Base-by-base conservation (phyloP, 2,329 filamentous ascomycete genomes). In the Westerdykella ornata region DNA sequence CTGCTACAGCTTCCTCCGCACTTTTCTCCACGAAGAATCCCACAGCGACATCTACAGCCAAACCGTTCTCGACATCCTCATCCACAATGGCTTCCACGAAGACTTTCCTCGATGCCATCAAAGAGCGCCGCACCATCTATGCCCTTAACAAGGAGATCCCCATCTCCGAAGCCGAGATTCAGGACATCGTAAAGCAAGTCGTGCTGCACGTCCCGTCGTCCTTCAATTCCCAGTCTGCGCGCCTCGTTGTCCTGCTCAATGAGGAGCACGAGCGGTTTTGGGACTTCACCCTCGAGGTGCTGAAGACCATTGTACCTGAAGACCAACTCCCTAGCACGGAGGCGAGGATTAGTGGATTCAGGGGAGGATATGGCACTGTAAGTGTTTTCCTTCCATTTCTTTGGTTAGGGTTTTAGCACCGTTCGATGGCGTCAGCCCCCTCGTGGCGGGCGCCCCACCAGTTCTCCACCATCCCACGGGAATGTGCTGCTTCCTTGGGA, bases 171-270 rank as follows among this genome's bases (percentile, higher is more conserved):
- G 65, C 69, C 41, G 73, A 76, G 57, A 72, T 89, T 66, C 69
- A 77, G 57, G 77, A 84, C 56, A 78, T 89, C 60, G 75, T 70
- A 43, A 63, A 70, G 39, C 58, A 71, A 43, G 73, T 80, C 41
- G 72, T 92, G 52, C 72, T 79, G 45, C 74, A 88, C 65, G 75
- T 83, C 1, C 89, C 89, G 32, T 84, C 79, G 39, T 81, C 82
- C 50, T 96, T 95, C 82, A 95, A 96, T 80, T 85, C 81, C 32
- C 89, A 95, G 73, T 81, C 81, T 53, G 84, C 85, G 52, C 82
- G 89, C 45, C 70, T 84, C 44, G 77, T 94, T 36, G 77, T 95
- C 38, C 78, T 96, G 41, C 75, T 92, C 59, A 82, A 84, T 58
- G 78, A 77, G 47, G 85, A 95, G 67, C 89, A 96, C 72, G 81